Evolutionary conservation across 805 yeast species (phyloP).

Genomic region (Metschnikowia cubensis): DNA sequence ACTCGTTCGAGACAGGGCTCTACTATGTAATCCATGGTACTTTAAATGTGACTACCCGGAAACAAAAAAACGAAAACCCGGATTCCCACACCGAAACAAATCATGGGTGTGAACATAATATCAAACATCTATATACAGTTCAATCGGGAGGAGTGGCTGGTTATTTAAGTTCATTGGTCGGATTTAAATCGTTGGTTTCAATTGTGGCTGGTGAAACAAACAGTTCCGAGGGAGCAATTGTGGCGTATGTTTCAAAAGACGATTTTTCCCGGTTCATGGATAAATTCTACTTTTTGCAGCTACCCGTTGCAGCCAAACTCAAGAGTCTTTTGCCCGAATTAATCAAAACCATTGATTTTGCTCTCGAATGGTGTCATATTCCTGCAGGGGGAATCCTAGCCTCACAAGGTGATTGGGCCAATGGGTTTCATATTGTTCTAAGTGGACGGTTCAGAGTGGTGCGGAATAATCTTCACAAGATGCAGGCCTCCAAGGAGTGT

Average conservation of each 20-base stretch:
- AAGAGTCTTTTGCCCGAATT: conserved; percentile 64
- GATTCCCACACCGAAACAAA: neutral
- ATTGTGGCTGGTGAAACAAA: conserved; percentile 25
- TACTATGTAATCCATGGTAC: conserved; percentile 78
- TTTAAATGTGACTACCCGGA: conserved; percentile 47
- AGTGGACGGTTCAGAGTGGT: conserved; percentile 83
- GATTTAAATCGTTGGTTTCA: conserved; percentile 72
- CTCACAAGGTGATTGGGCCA: conserved; percentile 80
- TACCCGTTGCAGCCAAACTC: conserved; percentile 72
- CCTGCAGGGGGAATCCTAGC: conserved; percentile 82
- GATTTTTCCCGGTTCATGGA: conserved; percentile 67
- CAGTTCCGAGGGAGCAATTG: conserved; percentile 40
- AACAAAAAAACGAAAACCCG: conserved; percentile 1
- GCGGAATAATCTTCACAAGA: conserved; percentile 19
- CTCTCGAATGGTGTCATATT: conserved; percentile 90
- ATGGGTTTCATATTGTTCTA: conserved; percentile 83
- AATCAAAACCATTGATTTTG: conserved; percentile 76
- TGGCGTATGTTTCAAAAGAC: conserved; percentile 64
- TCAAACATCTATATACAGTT: conserved; percentile 51
- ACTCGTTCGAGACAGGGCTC: conserved; percentile 66
- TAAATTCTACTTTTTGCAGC: conserved; percentile 66
- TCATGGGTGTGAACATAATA: neutral
- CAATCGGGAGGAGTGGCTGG: conserved; percentile 84
- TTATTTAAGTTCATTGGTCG: conserved; percentile 74
- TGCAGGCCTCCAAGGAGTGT: neutral